Evolutionary conservation across 768 basidiomycete species (phyloP).

Genomic region (Cytidiella melzeri): DNA sequence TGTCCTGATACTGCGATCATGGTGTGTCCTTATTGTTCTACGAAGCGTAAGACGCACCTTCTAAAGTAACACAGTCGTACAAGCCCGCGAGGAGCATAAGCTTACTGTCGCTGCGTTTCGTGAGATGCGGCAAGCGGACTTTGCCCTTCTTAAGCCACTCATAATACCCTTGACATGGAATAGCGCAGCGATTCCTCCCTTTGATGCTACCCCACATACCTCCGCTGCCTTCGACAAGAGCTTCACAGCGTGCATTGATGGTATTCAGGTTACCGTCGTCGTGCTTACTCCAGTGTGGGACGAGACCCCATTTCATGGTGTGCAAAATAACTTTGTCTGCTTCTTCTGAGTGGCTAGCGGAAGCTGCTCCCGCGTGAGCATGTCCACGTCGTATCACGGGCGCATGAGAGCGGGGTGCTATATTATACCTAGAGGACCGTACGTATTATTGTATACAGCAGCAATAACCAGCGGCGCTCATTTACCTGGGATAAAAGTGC

Average conservation of each 20-base stretch:
- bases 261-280: conserved; percentile 73
- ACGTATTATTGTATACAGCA: conserved; percentile 1
- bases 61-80: conserved; percentile 67
- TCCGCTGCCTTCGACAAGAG: conserved; percentile 54
- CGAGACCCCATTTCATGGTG: conserved; percentile 88
- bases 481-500: conserved; percentile 40
- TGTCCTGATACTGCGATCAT: conserved; percentile 33
- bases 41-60: conserved; percentile 35
- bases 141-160: conserved; percentile 90
- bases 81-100: conserved; percentile 86
- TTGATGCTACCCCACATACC: conserved; percentile 87
- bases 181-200: conserved; percentile 78
- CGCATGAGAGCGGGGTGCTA: conserved; percentile 74
- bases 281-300: conserved; percentile 77
- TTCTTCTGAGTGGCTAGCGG: conserved; percentile 11
- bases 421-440: conserved; percentile 60
- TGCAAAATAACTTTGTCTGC: conserved; percentile 46
- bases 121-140: conserved; percentile 76
- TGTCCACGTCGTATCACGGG: conserved; percentile 61
- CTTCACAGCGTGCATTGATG: conserved; percentile 87
- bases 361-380: conserved; percentile 6
- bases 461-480: background rate
- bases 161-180: conserved; percentile 84
- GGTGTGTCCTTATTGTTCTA: background rate
- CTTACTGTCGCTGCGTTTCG: conserved; percentile 53